Conservation (phyloP, 2,329 filamentous ascomycete species). For the Capronia americana region DNA sequence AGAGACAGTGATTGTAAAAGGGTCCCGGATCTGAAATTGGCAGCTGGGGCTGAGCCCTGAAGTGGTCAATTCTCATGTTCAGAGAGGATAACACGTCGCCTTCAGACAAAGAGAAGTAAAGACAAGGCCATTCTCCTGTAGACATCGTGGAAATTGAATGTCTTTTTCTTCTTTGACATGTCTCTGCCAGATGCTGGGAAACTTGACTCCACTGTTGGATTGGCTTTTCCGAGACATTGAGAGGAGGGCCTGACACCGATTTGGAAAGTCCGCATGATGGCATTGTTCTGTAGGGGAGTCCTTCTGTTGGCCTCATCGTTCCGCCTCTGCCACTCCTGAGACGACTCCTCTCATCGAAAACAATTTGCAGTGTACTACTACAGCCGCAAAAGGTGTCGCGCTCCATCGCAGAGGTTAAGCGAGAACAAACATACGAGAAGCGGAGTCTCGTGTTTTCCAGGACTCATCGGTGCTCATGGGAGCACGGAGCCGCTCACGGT, state of each 20-base stretch:
- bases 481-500: no score
- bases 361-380: not conserved
- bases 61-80: not conserved
- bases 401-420: not conserved
- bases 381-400: not conserved
- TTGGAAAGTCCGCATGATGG: not conserved
- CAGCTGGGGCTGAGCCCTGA: not conserved
- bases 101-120: not conserved
- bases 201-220: no score
- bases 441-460: no score
- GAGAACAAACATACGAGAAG: not conserved
- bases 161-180: no score
- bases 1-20: not conserved
- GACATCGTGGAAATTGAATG: no score
- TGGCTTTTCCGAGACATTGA: not conserved
- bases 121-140: no score
- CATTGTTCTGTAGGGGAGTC: not conserved
- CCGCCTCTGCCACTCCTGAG: not conserved
- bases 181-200: no score
- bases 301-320: not conserved
- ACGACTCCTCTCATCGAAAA: not conserved
- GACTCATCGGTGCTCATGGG: not conserved
- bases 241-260: not conserved
- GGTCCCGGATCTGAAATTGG: not conserved
- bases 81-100: not conserved